phyloP scores from a whole-genome alignment of 345 rosid species.

The Linum lewisii region DNA sequence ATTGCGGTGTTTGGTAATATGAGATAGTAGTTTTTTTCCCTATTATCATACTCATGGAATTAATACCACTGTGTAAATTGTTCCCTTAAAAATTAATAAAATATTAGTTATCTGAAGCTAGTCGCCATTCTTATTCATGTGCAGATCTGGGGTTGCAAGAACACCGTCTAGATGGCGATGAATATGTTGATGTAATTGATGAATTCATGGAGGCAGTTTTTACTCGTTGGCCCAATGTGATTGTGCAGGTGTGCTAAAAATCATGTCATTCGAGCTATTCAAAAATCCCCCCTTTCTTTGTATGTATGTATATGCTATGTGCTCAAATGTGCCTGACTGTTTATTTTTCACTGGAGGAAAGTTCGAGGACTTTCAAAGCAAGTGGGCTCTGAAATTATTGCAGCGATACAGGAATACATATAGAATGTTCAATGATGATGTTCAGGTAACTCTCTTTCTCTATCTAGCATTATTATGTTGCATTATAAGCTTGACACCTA shows the following conservation, averaged over 20 bases:
- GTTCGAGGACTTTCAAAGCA: conserved; percentile 99
- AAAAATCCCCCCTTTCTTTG: no score
- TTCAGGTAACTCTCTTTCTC: conserved; percentile 55
- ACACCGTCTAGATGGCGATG: conserved; percentile 76
- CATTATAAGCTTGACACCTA: no score
- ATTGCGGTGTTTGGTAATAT: no score
- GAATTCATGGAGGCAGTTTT: conserved; percentile 99
- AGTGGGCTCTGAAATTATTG: conserved; percentile 97
- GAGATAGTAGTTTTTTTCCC: no score
- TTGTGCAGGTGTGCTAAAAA: conserved; percentile 63
- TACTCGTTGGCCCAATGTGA: conserved; percentile 96
- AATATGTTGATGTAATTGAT: conserved; percentile 64
- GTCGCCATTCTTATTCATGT: conserved; percentile 13
- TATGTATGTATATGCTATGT: not conserved
- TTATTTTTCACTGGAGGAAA: conserved; percentile 12
- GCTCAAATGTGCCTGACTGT: not conserved
- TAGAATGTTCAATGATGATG: conserved; percentile 98
- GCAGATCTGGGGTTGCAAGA: conserved; percentile 92
- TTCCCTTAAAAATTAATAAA: no score
- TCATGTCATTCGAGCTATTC: conserved; percentile 1
- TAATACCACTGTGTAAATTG: no score
- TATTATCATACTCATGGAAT: no score
- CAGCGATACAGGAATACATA: conserved; percentile 73
- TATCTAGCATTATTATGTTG: not conserved
- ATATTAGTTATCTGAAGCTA: not conserved